These are phyloP conservation scores for Cryptococcus maquisensis DNA, from an alignment of 1,284 basidiomycete species.

Conservation along the genomic window DNA sequence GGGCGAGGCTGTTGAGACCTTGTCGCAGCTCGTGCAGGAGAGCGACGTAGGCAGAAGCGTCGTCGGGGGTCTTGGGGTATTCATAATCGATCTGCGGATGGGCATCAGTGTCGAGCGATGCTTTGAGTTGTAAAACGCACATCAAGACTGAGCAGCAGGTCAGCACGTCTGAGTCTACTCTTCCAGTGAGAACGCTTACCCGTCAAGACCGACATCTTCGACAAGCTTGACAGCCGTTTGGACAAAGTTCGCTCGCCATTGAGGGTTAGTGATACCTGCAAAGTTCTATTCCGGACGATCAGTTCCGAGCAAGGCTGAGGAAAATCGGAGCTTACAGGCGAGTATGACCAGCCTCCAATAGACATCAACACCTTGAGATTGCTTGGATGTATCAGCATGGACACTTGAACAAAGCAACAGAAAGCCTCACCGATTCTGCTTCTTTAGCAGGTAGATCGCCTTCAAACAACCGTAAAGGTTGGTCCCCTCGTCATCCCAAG, in stretches of 20 bases:
- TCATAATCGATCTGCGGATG: slow-evolving; percentile 50
- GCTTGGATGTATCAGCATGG: slow-evolving; percentile 37
- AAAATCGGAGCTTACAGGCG: slow-evolving; percentile 50
- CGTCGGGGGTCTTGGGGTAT: slow-evolving; percentile 50
- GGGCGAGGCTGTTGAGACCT: slow-evolving; percentile 47
- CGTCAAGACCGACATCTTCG: slow-evolving; percentile 84
- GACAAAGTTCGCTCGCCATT: slow-evolving; percentile 65
- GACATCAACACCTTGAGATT: slow-evolving; percentile 73
- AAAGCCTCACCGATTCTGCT: slow-evolving; percentile 58
- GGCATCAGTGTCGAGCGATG: background rate
- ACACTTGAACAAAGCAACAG: background rate
- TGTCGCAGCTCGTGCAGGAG: slow-evolving; percentile 51
- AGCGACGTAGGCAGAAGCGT: slow-evolving; percentile 52
- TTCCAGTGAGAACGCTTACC: slow-evolving; percentile 52
- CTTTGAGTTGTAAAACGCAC: slow-evolving; percentile 52
- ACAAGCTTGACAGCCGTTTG: slow-evolving; percentile 65
- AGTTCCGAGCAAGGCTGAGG: background rate
- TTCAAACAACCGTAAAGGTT: slow-evolving; percentile 85
- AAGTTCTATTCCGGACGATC: slow-evolving; percentile 38
- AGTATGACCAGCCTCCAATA: slow-evolving; percentile 84
- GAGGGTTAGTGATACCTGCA: slow-evolving; percentile 55
- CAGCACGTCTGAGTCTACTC: background rate
- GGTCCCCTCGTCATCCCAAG: slow-evolving; percentile 78
- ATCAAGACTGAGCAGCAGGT: slow-evolving; percentile 52
- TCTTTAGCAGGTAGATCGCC: slow-evolving; percentile 77